phyloP scores from a whole-genome alignment of 2,329 filamentous ascomycete genomes.

The Lachnellula arida region DNA sequence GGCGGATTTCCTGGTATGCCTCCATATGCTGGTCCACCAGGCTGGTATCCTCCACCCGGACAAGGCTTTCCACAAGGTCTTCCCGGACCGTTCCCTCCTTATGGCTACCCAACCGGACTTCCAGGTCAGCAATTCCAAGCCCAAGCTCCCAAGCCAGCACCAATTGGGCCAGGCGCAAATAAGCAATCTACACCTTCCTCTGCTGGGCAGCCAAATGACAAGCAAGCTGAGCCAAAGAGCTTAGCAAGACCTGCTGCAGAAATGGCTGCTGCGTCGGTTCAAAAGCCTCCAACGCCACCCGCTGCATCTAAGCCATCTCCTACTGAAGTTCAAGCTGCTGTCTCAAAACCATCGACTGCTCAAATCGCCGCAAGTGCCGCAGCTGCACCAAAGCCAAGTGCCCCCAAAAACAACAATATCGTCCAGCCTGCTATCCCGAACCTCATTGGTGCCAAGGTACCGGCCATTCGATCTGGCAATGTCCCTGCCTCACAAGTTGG shows the following conservation, averaged over 20 bases:
- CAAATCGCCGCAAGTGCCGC: slow-evolving; percentile 10
- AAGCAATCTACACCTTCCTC: slow-evolving; percentile 43
- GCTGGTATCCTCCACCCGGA: slow-evolving; percentile 72
- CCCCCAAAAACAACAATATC: slow-evolving; percentile 42
- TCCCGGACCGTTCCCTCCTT: slow-evolving; percentile 47
- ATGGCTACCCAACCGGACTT: slow-evolving; percentile 57
- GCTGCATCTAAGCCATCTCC: slow-evolving; percentile 64
- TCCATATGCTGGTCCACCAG: slow-evolving; percentile 65
- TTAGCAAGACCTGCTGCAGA: slow-evolving; percentile 39
- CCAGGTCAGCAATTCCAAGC: slow-evolving; percentile 34
- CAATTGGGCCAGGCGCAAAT: slow-evolving; percentile 48
- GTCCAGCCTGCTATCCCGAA: slow-evolving; percentile 62
- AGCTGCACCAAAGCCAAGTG: slow-evolving; percentile 20
- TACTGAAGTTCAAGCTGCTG: slow-evolving; percentile 48
- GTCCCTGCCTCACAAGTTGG: slow-evolving; percentile 21
- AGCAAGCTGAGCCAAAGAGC: slow-evolving; percentile 51
- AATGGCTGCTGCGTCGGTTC: slow-evolving; percentile 34
- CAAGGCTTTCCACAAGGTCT: slow-evolving; percentile 70
- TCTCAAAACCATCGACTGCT: slow-evolving; percentile 16
- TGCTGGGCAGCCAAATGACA: slow-evolving; percentile 39
- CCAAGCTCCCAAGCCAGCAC: slow-evolving; percentile 38
- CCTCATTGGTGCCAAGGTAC: slow-evolving; percentile 37
- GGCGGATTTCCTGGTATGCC: slow-evolving; percentile 67
- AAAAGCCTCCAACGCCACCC: slow-evolving; percentile 55
- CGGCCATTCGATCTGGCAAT: slow-evolving; percentile 34